Evolutionary conservation across 2,329 filamentous ascomycete species (phyloP), one percentile per base, ranked within the genome.

Genomic region (Diaporthe eres): DNA sequence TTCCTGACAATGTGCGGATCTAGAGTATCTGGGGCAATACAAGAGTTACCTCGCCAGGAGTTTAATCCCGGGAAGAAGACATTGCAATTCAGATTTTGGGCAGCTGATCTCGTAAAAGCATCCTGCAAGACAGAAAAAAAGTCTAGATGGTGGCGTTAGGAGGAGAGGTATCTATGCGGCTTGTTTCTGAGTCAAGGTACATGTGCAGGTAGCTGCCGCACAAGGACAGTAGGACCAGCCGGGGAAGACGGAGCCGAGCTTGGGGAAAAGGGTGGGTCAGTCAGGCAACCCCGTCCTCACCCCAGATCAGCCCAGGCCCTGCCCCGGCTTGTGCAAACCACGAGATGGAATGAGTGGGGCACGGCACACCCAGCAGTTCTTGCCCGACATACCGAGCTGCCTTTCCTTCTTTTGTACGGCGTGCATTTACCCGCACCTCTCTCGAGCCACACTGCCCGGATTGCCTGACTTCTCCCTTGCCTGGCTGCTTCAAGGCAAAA

Each of bases 191-290:
- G 37, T 12, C 0, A 4, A 39, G 37, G 37, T 39, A 39, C 37
- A 13, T 39, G 44, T 22, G 17, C 15, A 60, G 34, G 57, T 39
- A 39, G n/a, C 57, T 60, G 7, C 15, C 8, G 10, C 37, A 9
- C 9, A 39, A 0, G 2, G 9, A 39, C 9, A 8, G n/a, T 13
- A 7, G 1, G 19, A 8, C 5, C 42, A 49, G 31, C 28, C 77
- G 78, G 78, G 78, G 78, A 77, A 73, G 73, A 63, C 77, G 77
- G 74, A 76, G 71, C 74, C 74, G 71, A 70, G 55, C 37, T 74
- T 57, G 47, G 71, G 51, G 44, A 2, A 55, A 13, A n/a, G 55
- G 15, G 71, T 61, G 71, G 74, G 61, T 51, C 39, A 28, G 61
- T 53, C 53, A 47, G 31, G 12, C 34, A 13, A 68, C 71, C 58